These are phyloP conservation scores for Podospora pseudopauciseta DNA, from an alignment of 495 filamentous ascomycete species.

Conservation along the genomic window DNA sequence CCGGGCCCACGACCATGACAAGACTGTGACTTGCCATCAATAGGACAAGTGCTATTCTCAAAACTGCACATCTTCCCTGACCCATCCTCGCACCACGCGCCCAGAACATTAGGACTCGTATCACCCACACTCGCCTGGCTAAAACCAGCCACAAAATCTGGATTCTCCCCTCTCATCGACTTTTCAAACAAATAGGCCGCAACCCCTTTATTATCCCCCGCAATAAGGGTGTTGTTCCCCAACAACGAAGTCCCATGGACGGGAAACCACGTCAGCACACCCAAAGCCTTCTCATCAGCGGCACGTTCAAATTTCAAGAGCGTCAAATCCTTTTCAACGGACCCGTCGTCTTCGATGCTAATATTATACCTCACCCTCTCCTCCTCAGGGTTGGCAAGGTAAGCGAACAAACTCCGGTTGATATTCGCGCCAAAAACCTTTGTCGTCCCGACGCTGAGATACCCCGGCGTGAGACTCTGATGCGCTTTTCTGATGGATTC, in stretches of 20 bases:
- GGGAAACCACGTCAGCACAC: constrained; percentile 87
- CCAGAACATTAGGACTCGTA: constrained; percentile 83
- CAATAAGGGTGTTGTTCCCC: constrained; percentile 87
- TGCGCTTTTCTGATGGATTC: constrained; percentile 81
- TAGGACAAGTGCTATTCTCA: constrained; percentile 69
- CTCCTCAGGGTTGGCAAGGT: constrained; percentile 79
- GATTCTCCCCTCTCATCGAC: constrained; percentile 48
- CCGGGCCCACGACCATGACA: constrained; percentile 86
- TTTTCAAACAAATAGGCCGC: constrained; percentile 84
- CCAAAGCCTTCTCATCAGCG: constrained; percentile 69
- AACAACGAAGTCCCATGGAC: constrained; percentile 91
- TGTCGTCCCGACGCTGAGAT: constrained; percentile 69
- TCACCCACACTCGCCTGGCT: constrained; percentile 94
- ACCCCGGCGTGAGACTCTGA: constrained; percentile 65
- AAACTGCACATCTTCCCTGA: constrained; percentile 66
- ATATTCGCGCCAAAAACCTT: constrained; percentile 78
- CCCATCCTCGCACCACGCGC: constrained; percentile 79
- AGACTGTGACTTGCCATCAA: constrained; percentile 61
- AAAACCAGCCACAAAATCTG: constrained; percentile 86
- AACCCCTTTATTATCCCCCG: constrained; percentile 95
- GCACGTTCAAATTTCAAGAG: constrained; percentile 74
- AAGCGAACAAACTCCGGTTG: constrained; percentile 86
- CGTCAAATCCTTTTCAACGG: constrained; percentile 86
- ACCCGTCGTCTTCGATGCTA: constrained; percentile 52
- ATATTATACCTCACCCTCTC: constrained; percentile 71